Evolutionary conservation across 1,284 basidiomycete genomes (phyloP), one percentile per base, ranked within the genome.

Genomic region (Volvariella surrecta): DNA sequence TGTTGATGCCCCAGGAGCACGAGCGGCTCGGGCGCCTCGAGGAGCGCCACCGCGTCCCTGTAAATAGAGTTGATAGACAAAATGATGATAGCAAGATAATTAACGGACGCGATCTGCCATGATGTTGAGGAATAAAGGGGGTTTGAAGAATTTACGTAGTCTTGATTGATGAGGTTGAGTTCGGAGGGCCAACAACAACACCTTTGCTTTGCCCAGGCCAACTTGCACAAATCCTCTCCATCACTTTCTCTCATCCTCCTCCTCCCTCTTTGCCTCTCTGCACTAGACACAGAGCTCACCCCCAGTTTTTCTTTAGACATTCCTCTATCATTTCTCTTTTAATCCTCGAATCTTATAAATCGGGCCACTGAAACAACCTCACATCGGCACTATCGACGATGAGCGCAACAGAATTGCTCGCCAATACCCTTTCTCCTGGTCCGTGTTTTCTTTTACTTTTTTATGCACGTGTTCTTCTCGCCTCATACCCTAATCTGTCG

Each of bases 361-460:
- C 30, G 9, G 9, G 9, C 9, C 15, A 9, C 30, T 46, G 48
- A 53, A 44, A 42, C 38, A n/a, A n/a, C n/a, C n/a, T n/a, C n/a
- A n/a, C n/a, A 50, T 47, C 47, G 40, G 18, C 38, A 37, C 22
- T 46, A 50, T 46, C 53, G 48, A 79, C 66, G 60, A 94, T 94
- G 90, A 89, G 90, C 72, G 89, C 88, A 54, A 84, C 80, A 51
- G 82, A 89, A 64, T 80, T 94, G 50, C 82, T 95, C 59, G 78
- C 82, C 57, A 91, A 92, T 72, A 86, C 91, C 55, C 81, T 96
- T 59, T 92, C 89, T 48, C 71, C 88, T 47, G 88, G 90, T 92
- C 59, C 55, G 82, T 70, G 59, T 53, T 58, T 50, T 50, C 46
- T 48, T 50, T n/a, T n/a, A n/a, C n/a, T n/a, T n/a, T n/a, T n/a